These are phyloP conservation scores for Pulveroboletus sp. DNA, from an alignment of 768 basidiomycete species.

Conservation along the genomic window DNA sequence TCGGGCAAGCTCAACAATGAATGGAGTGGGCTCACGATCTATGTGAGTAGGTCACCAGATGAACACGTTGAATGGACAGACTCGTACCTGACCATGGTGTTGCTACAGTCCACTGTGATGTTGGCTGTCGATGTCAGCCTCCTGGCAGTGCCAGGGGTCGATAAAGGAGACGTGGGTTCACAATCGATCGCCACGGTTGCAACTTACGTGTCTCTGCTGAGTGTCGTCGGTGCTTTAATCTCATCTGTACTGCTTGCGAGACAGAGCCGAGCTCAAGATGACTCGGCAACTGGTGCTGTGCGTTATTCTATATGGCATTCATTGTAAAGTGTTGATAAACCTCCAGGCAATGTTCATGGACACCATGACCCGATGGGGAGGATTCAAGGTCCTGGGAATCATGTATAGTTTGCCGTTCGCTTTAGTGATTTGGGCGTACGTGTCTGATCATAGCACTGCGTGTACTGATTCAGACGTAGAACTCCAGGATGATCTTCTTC, in stretches of 20 bases:
- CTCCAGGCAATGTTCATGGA: background rate
- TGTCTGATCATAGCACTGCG: too few species aligned
- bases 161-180: too few species aligned
- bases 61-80: background rate
- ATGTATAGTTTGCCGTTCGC: background rate
- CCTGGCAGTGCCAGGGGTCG: too few species aligned
- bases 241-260: too few species aligned
- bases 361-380: background rate
- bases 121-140: background rate
- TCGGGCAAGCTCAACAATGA: background rate
- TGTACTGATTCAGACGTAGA: background rate
- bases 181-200: too few species aligned
- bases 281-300: background rate
- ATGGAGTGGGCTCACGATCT: background rate
- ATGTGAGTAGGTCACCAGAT: background rate
- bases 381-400: background rate
- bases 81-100: background rate
- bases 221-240: too few species aligned
- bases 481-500: background rate
- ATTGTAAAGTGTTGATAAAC: background rate
- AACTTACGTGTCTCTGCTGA: too few species aligned
- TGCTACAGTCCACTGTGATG: background rate
- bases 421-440: background rate
- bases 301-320: background rate
- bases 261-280: background rate